Percentiles rank a stretch among this genome's conserved stretches.
Evolutionary conservation across 352 stramenopile species (phyloP).

Genomic region (Pythium coloratum): DNA sequence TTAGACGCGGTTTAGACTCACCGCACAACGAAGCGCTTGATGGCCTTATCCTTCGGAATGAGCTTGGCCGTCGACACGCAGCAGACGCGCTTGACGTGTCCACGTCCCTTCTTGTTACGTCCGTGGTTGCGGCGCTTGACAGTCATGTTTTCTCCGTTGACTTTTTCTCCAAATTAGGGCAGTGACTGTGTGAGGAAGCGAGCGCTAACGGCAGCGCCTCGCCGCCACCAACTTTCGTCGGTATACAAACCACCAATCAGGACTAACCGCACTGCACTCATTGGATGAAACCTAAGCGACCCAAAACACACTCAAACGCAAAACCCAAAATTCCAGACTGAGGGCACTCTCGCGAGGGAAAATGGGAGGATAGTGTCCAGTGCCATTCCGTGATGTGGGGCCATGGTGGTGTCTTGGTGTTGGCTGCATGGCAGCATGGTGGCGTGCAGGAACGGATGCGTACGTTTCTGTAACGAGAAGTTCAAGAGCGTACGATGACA

Average conservation of each 20-base stretch:
- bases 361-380: background rate
- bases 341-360: constrained; percentile 17
- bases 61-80: constrained; percentile 98
- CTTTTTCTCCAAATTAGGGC: constrained; percentile 86
- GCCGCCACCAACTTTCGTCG: constrained; percentile 40
- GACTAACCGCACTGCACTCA: background rate
- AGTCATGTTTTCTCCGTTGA: constrained; percentile 94
- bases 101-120: constrained; percentile 99
- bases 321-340: constrained; percentile 2
- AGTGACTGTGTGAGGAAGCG: constrained; percentile 19
- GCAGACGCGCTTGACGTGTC: constrained; percentile 98
- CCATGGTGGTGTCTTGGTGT: background rate
- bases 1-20: constrained; percentile 38
- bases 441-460: too few relatives aligned
- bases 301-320: constrained; percentile 5
- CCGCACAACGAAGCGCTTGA: constrained; percentile 92
- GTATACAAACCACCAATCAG: constrained; percentile 39
- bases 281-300: constrained; percentile 37
- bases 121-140: constrained; percentile 99
- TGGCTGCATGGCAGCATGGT: background rate
- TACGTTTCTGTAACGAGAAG: too few relatives aligned
- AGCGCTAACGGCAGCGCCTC: constrained; percentile 17
- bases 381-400: background rate
- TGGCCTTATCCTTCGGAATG: constrained; percentile 97
- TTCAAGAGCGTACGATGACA: too few relatives aligned